Conservation (phyloP, 352 stramenopile species). For the Globisporangium mamillatum region DNA sequence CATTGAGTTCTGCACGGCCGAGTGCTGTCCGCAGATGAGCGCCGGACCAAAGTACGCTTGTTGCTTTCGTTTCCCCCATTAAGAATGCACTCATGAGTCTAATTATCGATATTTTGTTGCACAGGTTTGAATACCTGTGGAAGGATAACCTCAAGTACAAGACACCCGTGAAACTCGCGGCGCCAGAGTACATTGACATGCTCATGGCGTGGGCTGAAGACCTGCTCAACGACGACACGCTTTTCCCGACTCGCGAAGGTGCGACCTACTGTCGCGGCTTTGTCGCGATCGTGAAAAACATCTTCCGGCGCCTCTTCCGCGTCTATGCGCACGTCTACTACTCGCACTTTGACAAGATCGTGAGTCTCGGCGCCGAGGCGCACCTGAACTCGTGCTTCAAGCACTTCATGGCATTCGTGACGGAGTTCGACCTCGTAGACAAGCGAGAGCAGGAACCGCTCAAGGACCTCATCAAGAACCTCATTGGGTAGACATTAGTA, state of each 20-base stretch:
- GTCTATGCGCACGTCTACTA: conserved; percentile 98
- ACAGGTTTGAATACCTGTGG: conserved; percentile 89
- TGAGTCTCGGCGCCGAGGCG: conserved; percentile 91
- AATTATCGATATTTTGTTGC: not conserved
- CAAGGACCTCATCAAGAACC: conserved; percentile 93
- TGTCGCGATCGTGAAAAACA: conserved; percentile 83
- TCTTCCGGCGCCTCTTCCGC: conserved; percentile 95
- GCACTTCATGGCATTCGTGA: conserved; percentile 97
- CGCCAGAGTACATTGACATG: conserved; percentile 91
- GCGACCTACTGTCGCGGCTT: conserved; percentile 83
- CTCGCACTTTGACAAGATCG: conserved; percentile 94
- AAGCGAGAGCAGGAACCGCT: conserved; percentile 93
- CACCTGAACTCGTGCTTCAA: conserved; percentile 99
- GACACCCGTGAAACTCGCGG: conserved; percentile 61
- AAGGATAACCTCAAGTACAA: conserved; percentile 78
- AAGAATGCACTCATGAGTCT: not conserved
- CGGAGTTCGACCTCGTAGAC: conserved; percentile 92
- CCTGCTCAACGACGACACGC: conserved; percentile 72
- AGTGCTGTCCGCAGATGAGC: conserved; percentile 74
- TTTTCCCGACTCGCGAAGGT: conserved; percentile 73
- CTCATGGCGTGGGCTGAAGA: conserved; percentile 92
- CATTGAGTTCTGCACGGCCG: conserved; percentile 71
- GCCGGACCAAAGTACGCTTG: conserved; percentile 56
- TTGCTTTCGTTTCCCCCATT: not conserved
- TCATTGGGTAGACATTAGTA: conserved; percentile 39